Evolutionary conservation across 257 asterid genomes (phyloP).

Genomic region (Solanum chmielewskii): DNA sequence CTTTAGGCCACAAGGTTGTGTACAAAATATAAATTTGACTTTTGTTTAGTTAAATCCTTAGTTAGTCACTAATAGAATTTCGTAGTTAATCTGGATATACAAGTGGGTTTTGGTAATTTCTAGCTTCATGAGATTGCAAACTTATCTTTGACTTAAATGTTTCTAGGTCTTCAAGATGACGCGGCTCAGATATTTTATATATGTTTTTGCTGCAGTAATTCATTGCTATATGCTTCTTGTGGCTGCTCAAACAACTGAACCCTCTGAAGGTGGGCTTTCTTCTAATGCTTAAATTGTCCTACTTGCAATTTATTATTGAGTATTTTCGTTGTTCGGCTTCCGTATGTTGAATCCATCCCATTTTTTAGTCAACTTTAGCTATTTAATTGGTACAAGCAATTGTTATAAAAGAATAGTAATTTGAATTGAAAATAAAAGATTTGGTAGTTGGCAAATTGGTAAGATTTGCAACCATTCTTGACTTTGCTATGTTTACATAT

Average conservation of each 20-base stretch:
- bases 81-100: background rate
- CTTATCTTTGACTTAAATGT: background rate
- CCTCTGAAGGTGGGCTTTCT: constrained; percentile 11
- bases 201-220: background rate
- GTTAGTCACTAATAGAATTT: background rate
- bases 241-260: constrained; percentile 8
- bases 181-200: background rate
- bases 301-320: background rate
- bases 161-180: constrained; percentile 5
- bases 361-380: too few relatives aligned
- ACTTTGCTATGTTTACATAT: too few relatives aligned
- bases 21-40: background rate
- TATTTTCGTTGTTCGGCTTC: background rate
- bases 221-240: constrained; percentile 4
- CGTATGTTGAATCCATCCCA: background rate
- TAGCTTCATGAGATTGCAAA: background rate
- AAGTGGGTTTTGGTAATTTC: background rate
- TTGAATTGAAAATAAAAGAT: too few relatives aligned
- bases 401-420: too few relatives aligned
- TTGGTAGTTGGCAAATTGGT: too few relatives aligned
- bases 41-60: background rate
- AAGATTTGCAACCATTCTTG: too few relatives aligned
- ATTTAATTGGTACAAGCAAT: too few relatives aligned
- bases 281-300: background rate
- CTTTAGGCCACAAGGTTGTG: background rate